Evolutionary conservation across 164 flowering plant species (phyloP).

Genomic region (Nymphaea colorata): DNA sequence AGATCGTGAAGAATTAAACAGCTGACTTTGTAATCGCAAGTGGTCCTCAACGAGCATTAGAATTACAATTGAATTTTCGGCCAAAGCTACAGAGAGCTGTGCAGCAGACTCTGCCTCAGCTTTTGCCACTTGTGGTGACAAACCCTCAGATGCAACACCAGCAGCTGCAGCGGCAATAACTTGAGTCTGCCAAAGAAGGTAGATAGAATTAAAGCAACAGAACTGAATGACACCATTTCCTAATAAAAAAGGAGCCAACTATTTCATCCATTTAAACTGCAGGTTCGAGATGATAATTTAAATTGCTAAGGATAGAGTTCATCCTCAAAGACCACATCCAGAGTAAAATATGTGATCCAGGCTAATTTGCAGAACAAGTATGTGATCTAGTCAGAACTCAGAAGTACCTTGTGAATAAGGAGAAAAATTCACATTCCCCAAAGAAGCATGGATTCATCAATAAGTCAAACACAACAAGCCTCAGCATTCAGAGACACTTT

Average conservation of each 20-base stretch:
- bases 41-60: slow-evolving; percentile 99
- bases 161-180: slow-evolving; percentile 99
- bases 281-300: background rate
- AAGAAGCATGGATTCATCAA: no score
- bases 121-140: slow-evolving; percentile 75
- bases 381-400: no score
- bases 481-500: no score
- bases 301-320: no score
- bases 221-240: background rate
- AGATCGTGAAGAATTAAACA: slow-evolving; percentile 30
- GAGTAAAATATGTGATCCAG: no score
- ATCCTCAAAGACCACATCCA: no score
- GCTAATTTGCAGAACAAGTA: no score
- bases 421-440: no score
- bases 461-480: no score
- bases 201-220: slow-evolving; percentile 11
- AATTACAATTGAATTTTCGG: slow-evolving; percentile 95
- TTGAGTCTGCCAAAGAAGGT: slow-evolving; percentile 72
- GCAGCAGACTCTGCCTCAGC: slow-evolving; percentile 92
- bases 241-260: background rate
- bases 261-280: background rate
- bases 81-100: slow-evolving; percentile 95
- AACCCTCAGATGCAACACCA: slow-evolving; percentile 97
- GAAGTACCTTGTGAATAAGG: no score
- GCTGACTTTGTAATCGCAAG: slow-evolving; percentile 85